These are phyloP conservation scores for Candida gigantensis DNA, from an alignment of 1,139 yeast species.

Conservation along the genomic window DNA sequence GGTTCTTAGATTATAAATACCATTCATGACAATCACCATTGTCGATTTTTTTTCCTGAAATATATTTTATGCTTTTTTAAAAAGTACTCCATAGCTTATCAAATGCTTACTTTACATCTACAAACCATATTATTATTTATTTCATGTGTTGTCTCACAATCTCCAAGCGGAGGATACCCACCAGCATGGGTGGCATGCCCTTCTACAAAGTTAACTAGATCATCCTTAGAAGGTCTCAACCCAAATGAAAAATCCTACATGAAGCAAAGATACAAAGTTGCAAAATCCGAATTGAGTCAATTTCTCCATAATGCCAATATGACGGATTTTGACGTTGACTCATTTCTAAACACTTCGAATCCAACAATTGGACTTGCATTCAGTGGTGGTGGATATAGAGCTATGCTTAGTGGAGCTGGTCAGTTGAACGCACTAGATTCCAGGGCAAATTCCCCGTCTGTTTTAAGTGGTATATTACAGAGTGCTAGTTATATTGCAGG, in stretches of 20 bases:
- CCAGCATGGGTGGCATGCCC: conserved; percentile 68
- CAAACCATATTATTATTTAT: not conserved
- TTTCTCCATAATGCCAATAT: conserved; percentile 61
- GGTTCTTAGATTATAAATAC: too few relatives aligned
- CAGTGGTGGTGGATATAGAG: conserved; percentile 92
- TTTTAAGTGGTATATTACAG: conserved; percentile 40
- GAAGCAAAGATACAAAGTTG: conserved; percentile 48
- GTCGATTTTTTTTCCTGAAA: too few relatives aligned
- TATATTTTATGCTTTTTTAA: too few relatives aligned
- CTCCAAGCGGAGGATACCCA: conserved; percentile 63
- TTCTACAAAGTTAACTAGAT: conserved; percentile 31
- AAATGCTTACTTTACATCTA: too few relatives aligned
- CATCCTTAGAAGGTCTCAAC: conserved; percentile 34
- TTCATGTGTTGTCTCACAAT: conserved; percentile 14
- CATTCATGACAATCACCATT: too few relatives aligned
- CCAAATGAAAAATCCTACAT: conserved; percentile 42
- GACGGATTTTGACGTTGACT: conserved; percentile 55
- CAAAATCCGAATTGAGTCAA: conserved; percentile 52
- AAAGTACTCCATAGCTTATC: too few relatives aligned
- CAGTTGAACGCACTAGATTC: conserved; percentile 77
- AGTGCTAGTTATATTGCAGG: conserved; percentile 38
- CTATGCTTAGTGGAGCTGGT: conserved; percentile 91
- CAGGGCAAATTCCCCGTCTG: conserved; percentile 57
- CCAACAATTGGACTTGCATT: conserved; percentile 67
- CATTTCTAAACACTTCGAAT: conserved; percentile 33